Evolutionary conservation across 768 basidiomycete species (phyloP), one percentile per base, ranked within the genome.

Genomic region (Fomitopsis pulvina): DNA sequence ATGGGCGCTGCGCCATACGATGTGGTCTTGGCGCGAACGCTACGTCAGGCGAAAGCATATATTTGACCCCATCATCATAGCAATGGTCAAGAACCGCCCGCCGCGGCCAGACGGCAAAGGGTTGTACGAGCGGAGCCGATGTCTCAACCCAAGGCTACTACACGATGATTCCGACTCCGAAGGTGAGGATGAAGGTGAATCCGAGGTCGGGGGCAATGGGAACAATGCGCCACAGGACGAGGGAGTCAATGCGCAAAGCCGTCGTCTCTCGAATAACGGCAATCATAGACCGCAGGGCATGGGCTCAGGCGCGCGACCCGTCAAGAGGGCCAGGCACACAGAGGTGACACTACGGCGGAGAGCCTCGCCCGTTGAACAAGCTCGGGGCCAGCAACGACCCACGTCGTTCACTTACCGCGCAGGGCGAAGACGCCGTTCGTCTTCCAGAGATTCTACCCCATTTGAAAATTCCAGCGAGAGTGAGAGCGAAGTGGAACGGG

Each of bases 11-110:
- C 80, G 85, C 16, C 87, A 90, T 60, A 83, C 85, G 2, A 88
- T 85, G 87, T 83, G 85, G 55, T 89, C 87, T 12, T 90, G 87
- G 87, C 77, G 85, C 27, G 86, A 90, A 59, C 74, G 87, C 26
- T 90, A 90, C 69, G 87, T 86, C 69, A 89, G 88, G 62, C 80
- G 88, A 51, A 67, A 81, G 0, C 59, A 64, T 4, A 77, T 82
- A 12, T 72, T 89, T 45, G 83, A 89, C 58, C 50, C 47, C 12
- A 37, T 50, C 10, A 58, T 58, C 32, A 54, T 24, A 0, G 21
- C 9, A 8, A 8, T 53, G 3, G 57, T 52, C 8, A 29, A 30
- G 21, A 27, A 52, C 20, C 29, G 54, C 26, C 57, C 57, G 7
- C 57, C 57, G 2, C 52, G 50, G 1, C 10, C 21, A 5, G 57